Evolutionary conservation across 768 basidiomycete species (phyloP).

Genomic region (Austroboletus eburneus): DNA sequence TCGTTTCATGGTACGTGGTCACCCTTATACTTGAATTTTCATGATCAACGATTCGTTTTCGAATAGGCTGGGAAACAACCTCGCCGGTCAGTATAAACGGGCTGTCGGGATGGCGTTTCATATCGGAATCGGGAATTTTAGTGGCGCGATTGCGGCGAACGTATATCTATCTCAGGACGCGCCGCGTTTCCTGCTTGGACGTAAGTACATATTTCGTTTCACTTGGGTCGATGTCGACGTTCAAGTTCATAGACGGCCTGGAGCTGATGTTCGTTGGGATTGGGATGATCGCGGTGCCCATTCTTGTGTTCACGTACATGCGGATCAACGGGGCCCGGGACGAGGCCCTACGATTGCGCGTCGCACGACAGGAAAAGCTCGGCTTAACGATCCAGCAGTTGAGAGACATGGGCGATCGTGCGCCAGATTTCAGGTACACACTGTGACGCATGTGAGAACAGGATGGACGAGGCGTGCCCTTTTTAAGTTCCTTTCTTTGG

Average conservation of each 20-base stretch:
- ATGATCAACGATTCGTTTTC: neutral
- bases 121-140: conserved; percentile 49
- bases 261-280: conserved; percentile 69
- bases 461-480: neutral
- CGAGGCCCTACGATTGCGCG: conserved; percentile 1
- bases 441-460: conserved; percentile 21
- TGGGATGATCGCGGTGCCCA: conserved; percentile 49
- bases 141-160: conserved; percentile 60
- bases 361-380: conserved; percentile 17
- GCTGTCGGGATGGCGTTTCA: conserved; percentile 64
- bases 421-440: conserved; percentile 61
- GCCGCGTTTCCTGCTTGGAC: conserved; percentile 59
- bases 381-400: conserved; percentile 14
- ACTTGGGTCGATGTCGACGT: no score
- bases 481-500: neutral
- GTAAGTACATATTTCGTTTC: conserved; percentile 39
- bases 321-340: conserved; percentile 57
- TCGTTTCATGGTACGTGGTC: conserved; percentile 51
- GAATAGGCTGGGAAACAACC: conserved; percentile 49
- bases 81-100: conserved; percentile 67
- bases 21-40: conserved; percentile 10
- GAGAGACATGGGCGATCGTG: conserved; percentile 50
- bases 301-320: conserved; percentile 46
- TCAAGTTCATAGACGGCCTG: conserved; percentile 48
- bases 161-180: conserved; percentile 57